These are phyloP conservation scores for Rhodomyrtus tomentosa DNA, from an alignment of 345 rosid species.

Conservation along the genomic window DNA sequence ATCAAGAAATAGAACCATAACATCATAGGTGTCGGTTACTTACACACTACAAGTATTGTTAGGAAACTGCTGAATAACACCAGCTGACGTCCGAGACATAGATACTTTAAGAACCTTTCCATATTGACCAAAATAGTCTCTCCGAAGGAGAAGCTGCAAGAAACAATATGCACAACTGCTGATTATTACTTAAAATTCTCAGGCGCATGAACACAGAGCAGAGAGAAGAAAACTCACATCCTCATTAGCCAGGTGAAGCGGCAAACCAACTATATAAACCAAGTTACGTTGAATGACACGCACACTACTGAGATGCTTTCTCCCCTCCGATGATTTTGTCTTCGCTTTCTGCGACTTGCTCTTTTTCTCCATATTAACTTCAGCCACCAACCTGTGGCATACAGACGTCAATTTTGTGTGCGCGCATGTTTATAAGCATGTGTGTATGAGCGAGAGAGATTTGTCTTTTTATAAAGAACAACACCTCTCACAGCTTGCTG, in stretches of 20 bases:
- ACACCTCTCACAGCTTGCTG: constrained; percentile 64
- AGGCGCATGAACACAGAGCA: neutral
- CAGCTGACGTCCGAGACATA: constrained; percentile 78
- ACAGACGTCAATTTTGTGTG: neutral
- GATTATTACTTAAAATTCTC: neutral
- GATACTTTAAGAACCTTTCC: constrained; percentile 89
- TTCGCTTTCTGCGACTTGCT: constrained; percentile 56
- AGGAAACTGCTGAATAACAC: constrained; percentile 78
- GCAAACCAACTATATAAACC: constrained; percentile 87
- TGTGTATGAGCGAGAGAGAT: neutral
- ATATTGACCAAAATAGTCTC: constrained; percentile 85
- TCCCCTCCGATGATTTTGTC: constrained; percentile 54
- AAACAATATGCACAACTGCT: neutral
- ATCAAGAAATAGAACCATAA: neutral
- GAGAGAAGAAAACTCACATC: constrained; percentile 32
- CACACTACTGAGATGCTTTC: constrained; percentile 71
- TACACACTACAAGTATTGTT: constrained; percentile 95
- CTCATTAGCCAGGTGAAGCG: constrained; percentile 81
- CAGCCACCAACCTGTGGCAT: constrained; percentile 48
- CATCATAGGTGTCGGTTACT: constrained; percentile 7
- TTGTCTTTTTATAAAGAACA: neutral
- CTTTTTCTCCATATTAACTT: constrained; percentile 53
- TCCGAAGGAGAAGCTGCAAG: constrained; percentile 61
- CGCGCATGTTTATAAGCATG: neutral
- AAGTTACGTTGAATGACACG: constrained; percentile 80